Evolutionary conservation across 352 stramenopile species (phyloP), one percentile per base, ranked within the genome.

Genomic region (Globisporangium uncinulatum): DNA sequence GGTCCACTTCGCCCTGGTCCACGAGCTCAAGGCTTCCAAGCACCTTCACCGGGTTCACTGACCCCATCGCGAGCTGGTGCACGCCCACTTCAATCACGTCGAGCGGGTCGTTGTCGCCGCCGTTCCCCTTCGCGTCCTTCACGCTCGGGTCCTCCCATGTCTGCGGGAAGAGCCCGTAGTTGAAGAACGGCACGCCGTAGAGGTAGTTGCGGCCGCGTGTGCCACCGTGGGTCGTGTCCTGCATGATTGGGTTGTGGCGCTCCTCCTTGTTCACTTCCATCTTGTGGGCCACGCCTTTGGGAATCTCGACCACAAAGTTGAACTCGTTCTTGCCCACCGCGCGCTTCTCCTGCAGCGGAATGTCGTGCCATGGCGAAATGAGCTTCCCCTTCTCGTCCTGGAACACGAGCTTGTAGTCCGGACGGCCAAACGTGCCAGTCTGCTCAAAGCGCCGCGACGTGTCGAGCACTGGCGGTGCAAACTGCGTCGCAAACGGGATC

Each of bases 261-360:
- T 89, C 54, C 29, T 91, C 82, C 61, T 99, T 99, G 73, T 95
- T 96, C 34, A 99, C 91, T 71, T 99, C 97, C 95, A 99, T 99
- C 79, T 99, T 99, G 51, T 97, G 93, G 19, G 94, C 97, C 51
- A 96, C 89, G 59, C 92, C 94, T 74, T 98, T 98, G 6, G 97
- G 96, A 56, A 99, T 99, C 78, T 99, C 97, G n/a, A 97, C 97
- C 21, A 99, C 86, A 51, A 99, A 95, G 75, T 99, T 98, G 73
- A 97, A 96, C 24, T 70, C 53, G 51, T 69, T 62, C 41, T 73
- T 62, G 36, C 69, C 74, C 51, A 78, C 51, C 54, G 74, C 60
- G 48, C 87, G 77, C 24, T 76, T 69, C 51, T 94, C 73, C 13
- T 92, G 79, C 14, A 99, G 69, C 14, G 94, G 83, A 48, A 99